Evolutionary conservation across 768 basidiomycete genomes (phyloP), one percentile per base, ranked within the genome.

Genomic region (Lentinula aciculospora): DNA sequence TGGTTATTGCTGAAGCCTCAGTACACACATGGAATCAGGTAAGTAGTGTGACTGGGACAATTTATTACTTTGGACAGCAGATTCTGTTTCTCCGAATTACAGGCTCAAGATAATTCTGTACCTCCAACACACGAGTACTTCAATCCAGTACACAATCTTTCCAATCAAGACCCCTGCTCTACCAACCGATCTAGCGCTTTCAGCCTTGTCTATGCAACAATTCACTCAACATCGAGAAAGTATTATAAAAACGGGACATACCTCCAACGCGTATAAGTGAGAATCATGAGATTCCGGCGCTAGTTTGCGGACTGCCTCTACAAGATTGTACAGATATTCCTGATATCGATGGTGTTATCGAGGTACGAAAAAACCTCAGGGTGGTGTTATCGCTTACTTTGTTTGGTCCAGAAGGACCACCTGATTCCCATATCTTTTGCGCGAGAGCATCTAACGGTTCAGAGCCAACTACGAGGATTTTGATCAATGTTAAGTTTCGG

Each of bases 321-420:
- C 86, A 1, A 98, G 83, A 10, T 82, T 76, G 66, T 87, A 96
- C 2, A 97, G 74, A 65, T 98, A 98, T 34, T 97, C 94, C 92
- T 95, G 60, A 23, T 12, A 44, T 27, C 25, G 27, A 19, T 27
- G 54, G n/a, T n/a, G n/a, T n/a, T n/a, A n/a, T n/a, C n/a, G n/a
- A n/a, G n/a, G n/a, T n/a, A n/a, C n/a, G n/a, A n/a, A n/a, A n/a
- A n/a, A n/a, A n/a, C n/a, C n/a, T 23, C 40, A 40, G 28, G 15
- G 15, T 3, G 8, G n/a, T 25, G 57, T 48, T n/a, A n/a, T n/a
- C n/a, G n/a, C n/a, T 1, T 40, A 89, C 94, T 76, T 94, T 95
- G 75, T 98, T 98, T 2, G 75, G 81, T 0, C 95, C 95, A 0
- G 94, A 97, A 0, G 94, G 94, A 0, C 95, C 95, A 0, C 83